These are phyloP conservation scores for Aureobasidium namibiae DNA, from an alignment of 2,329 filamentous ascomycete genomes.

Conservation along the genomic window DNA sequence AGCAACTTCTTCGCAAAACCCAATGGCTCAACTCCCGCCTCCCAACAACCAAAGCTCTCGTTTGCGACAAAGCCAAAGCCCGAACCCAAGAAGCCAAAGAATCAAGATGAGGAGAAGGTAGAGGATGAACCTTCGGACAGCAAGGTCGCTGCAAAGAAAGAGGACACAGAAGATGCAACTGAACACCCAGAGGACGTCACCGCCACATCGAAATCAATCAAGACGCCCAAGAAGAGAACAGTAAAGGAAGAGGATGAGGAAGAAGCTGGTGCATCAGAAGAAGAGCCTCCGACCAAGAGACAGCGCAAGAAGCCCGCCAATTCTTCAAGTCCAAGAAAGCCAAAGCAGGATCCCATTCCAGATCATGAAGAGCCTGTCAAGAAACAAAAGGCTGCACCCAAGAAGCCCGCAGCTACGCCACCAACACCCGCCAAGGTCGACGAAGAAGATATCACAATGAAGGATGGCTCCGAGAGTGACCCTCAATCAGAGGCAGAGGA, in stretches of 20 bases:
- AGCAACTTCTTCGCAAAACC: constrained; percentile 80
- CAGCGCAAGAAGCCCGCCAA: constrained; percentile 23
- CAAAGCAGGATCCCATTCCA: constrained; percentile 18
- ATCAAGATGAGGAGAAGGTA: constrained; percentile 14
- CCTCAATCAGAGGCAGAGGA: constrained; percentile 28
- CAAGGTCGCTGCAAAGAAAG: constrained; percentile 18
- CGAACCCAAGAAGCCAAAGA: constrained; percentile 15
- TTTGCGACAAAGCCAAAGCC: constrained; percentile 46
- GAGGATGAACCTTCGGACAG: constrained; percentile 16
- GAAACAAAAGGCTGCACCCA: not conserved
- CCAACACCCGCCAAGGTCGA: constrained; percentile 13
- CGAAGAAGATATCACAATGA: constrained; percentile 17
- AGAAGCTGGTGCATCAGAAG: constrained; percentile 16
- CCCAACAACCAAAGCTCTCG: constrained; percentile 69
- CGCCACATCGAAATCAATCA: constrained; percentile 18
- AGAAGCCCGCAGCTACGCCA: not conserved
- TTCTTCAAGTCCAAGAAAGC: constrained; percentile 15
- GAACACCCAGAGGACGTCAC: constrained; percentile 16
- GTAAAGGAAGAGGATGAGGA: constrained; percentile 19
- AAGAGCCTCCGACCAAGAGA: constrained; percentile 29
- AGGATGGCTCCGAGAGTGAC: constrained; percentile 16
- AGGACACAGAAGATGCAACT: constrained; percentile 23
- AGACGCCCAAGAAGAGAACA: constrained; percentile 20
- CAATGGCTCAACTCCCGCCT: constrained; percentile 50
- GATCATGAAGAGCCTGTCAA: constrained; percentile 26